Base-by-base conservation (phyloP, 176 grass and related monocot species). In the Musa beccarii region DNA sequence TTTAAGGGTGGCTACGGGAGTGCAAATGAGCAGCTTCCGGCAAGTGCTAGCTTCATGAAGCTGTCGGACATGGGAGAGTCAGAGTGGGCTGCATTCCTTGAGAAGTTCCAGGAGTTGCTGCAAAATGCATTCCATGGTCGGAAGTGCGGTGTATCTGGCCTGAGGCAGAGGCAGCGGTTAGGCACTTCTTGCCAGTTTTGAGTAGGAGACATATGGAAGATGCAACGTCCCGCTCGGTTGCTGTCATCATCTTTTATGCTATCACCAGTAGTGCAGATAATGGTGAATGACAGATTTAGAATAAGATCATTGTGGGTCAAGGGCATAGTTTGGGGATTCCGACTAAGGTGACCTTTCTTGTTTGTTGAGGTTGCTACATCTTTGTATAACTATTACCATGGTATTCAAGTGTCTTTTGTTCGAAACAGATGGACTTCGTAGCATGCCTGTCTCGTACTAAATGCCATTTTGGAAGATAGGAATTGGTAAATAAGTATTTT, bases 171-270 rank as follows among this genome's bases (percentile, higher is more conserved):
- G 66, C 92, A 79, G 80, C 89, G 92, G 84, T 73, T 96, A 49
- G 89, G 89, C 52, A 96, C 86, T 87, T 96, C 92, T 82, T 96
- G 92, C 83, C 87, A 89, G 83, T 96, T 96, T 92, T 96, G 86
- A 92, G 80, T 79, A 85, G 87, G 76, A 17, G 9, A n/a, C 24
- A 6, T 34, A 6, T 14, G 64, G 64, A 67, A 24, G 29, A 34
- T 34, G 64, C 14, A 12, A 16, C 13, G 25, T 28, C 64, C 16
- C 1, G 24, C 13, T 20, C 20, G 13, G 64, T 22, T 11, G 22
- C 24, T 65, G 63, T 11, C 14, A 10, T 67, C 24, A 1, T 67
- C 29, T 25, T 22, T 29, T 29, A 67, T 67, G 25, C 64, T 24
- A 12, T 67, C 11, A 25, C 63, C 23, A 19, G n/a, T 65, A 65